A percentile compares a stretch with the other conserved stretches of the same genome.
phyloP scores from a whole-genome alignment of 495 filamentous ascomycete species.

The Monascus purpureus region DNA sequence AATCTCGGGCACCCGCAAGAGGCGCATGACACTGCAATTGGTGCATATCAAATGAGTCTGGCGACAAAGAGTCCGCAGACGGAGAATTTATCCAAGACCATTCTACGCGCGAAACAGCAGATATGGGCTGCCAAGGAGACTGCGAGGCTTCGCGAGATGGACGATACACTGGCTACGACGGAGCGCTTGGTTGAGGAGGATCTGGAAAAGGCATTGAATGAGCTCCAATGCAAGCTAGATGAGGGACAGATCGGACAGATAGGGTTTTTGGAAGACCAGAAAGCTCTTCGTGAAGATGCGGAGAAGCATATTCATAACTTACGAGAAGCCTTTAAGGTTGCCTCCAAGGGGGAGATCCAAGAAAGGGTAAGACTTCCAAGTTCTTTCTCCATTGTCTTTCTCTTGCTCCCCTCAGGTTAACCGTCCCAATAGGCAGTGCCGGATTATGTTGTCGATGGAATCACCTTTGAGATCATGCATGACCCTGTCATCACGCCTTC shows the following conservation, averaged over 20 bases:
- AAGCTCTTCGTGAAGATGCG: constrained; percentile 29
- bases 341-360: constrained; percentile 44
- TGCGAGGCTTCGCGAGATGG: constrained; percentile 30
- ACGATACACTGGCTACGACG: constrained; percentile 29
- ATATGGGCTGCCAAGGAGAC: constrained; percentile 34
- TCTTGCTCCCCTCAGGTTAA: constrained; percentile 22
- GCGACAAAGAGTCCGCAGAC: constrained; percentile 43
- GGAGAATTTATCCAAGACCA: constrained; percentile 47
- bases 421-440: too few species aligned
- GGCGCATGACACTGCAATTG: constrained; percentile 54
- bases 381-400: not conserved
- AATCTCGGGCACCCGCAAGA: constrained; percentile 58
- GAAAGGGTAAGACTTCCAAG: constrained; percentile 34
- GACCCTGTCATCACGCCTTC: constrained; percentile 83
- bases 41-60: constrained; percentile 62
- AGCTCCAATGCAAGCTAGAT: constrained; percentile 26
- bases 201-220: constrained; percentile 41
- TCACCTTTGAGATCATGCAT: constrained; percentile 84
- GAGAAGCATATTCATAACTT: constrained; percentile 37
- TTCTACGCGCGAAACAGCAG: constrained; percentile 68
- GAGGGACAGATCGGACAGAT: constrained; percentile 33
- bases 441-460: constrained; percentile 78
- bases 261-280: constrained; percentile 27
- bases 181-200: constrained; percentile 38
- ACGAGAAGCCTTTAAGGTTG: constrained; percentile 28